A percentile compares a stretch with the other conserved stretches of the same genome.
These are phyloP conservation scores for Trapa incisa DNA, from an alignment of 345 rosid genomes.

Conservation along the genomic window DNA sequence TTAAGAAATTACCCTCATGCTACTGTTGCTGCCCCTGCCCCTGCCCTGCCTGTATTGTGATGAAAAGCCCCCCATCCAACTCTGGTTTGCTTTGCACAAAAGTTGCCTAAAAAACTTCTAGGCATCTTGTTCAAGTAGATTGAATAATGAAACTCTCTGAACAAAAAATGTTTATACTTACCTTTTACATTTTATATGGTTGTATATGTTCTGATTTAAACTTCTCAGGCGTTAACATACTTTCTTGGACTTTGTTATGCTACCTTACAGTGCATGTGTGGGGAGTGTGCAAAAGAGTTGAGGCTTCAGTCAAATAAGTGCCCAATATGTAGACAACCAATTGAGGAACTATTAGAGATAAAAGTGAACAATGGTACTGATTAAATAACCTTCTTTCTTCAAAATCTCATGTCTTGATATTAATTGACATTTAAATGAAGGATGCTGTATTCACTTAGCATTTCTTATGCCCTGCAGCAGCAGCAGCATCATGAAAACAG, in stretches of 20 bases:
- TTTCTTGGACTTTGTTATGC: background rate
- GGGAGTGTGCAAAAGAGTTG: constrained; percentile 25
- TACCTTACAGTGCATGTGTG: constrained; percentile 22
- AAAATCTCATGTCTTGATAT: background rate
- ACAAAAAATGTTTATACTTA: background rate
- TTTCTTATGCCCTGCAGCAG: background rate
- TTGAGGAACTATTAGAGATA: constrained; percentile 24
- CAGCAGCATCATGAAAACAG: background rate
- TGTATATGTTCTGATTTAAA: background rate
- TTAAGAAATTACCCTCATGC: no score
- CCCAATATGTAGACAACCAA: constrained; percentile 25
- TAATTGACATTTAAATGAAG: background rate
- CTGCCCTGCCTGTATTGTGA: no score
- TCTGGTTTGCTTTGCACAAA: background rate
- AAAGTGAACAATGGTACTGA: constrained; percentile 16
- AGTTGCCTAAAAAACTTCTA: background rate
- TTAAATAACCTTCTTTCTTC: background rate
- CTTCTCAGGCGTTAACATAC: no score
- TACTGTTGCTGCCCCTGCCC: no score
- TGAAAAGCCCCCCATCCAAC: no score
- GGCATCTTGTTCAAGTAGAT: background rate
- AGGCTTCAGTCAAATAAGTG: constrained; percentile 18
- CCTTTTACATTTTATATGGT: background rate
- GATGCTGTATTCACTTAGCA: background rate
- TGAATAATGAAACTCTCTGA: background rate